Conservation (phyloP, 805 yeast genomes). For the Starmerella sp. region DNA sequence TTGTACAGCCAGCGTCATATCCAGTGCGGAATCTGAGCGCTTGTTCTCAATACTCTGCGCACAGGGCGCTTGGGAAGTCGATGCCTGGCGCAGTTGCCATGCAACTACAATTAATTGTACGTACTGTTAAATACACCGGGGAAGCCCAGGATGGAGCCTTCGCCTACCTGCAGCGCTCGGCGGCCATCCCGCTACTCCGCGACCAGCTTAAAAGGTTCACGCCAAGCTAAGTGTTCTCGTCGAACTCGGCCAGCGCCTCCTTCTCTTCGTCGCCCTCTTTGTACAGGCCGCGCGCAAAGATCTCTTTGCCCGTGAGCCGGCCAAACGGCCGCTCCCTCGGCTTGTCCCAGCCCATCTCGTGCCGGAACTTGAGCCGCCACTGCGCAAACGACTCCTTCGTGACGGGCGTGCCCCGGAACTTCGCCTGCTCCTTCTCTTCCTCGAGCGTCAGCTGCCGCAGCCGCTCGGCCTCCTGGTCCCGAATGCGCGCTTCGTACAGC, state of each 20-base stretch:
- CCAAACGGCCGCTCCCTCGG: conserved; percentile 50
- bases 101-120: no score
- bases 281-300: conserved; percentile 82
- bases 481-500: conserved; percentile 48
- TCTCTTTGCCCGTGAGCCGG: conserved; percentile 74
- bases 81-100: no score
- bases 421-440: conserved; percentile 77
- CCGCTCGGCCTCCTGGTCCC: conserved; percentile 42
- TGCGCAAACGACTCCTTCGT: conserved; percentile 58
- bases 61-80: no score
- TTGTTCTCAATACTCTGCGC: no score
- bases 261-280: conserved; percentile 51
- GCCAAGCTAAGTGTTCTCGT: neutral
- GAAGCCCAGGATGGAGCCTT: no score
- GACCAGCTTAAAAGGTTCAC: no score
- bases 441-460: conserved; percentile 49
- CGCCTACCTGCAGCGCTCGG: no score
- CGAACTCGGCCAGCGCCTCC: conserved; percentile 14
- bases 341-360: conserved; percentile 59
- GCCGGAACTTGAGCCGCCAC: conserved; percentile 67
- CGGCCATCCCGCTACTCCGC: no score
- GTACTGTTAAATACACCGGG: no score
- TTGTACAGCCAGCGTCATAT: no score
- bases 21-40: no score
- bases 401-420: conserved; percentile 83